Percentiles rank a stretch among this genome's conserved stretches.
phyloP scores from a whole-genome alignment of 192 early-diverging fungal genomes.

The Chytriomyces confervae region DNA sequence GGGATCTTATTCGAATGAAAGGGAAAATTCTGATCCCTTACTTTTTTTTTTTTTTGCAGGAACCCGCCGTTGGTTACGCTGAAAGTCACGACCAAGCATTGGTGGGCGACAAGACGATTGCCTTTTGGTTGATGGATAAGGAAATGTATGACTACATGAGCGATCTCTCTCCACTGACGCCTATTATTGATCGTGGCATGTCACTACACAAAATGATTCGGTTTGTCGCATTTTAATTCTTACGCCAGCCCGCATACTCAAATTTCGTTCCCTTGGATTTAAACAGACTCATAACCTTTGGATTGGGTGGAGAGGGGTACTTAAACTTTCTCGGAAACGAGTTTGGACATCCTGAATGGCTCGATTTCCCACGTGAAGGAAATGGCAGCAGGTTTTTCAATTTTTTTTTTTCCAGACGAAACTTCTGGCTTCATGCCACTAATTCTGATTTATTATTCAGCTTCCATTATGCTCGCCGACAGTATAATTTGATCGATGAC shows the following conservation, averaged over 20 bases:
- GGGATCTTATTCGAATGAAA: background rate
- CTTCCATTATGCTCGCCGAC: constrained; percentile 93
- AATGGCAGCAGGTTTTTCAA: constrained; percentile 60
- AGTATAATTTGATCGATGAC: constrained; percentile 95
- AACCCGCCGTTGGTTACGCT: constrained; percentile 93
- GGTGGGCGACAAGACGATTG: constrained; percentile 97
- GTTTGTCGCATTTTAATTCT: constrained; percentile 2
- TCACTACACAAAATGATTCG: constrained; percentile 97
- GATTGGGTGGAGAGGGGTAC: constrained; percentile 94
- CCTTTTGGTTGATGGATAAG: constrained; percentile 99
- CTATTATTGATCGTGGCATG: constrained; percentile 91
- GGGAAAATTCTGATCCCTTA: background rate
- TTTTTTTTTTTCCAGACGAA: background rate
- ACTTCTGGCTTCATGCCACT: background rate
- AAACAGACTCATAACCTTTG: constrained; percentile 78
- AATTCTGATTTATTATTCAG: constrained; percentile 44
- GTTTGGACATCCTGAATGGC: constrained; percentile 99
- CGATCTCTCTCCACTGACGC: constrained; percentile 76
- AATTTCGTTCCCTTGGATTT: background rate
- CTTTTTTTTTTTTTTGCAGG: constrained; percentile 58
- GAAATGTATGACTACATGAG: constrained; percentile 99
- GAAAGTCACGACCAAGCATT: constrained; percentile 98
- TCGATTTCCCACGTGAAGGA: constrained; percentile 95
- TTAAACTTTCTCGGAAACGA: constrained; percentile 98
- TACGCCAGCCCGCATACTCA: constrained; percentile 4